Base-by-base conservation (phyloP, 2,329 filamentous ascomycete species). In the Xylaria sp. region DNA sequence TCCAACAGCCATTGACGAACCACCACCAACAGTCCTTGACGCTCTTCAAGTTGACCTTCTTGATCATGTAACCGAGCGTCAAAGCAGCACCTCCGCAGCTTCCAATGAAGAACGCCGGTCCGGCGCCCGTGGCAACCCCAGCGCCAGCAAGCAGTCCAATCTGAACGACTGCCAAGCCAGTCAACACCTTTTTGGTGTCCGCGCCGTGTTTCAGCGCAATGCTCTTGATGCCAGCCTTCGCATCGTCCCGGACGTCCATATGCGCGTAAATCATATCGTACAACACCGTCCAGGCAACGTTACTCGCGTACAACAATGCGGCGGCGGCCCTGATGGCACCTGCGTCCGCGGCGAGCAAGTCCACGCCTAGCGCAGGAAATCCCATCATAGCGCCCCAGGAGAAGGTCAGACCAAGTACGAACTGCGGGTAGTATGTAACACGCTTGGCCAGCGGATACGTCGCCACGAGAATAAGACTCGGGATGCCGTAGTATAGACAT, bases 191-290 rank as follows among this genome's bases (percentile, higher is more conserved):
- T 80, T 96, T 97, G 1, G 93, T 94, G 69, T 94, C 86, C 5
- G 87, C 85, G 70, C 92, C 90, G 74, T 97, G 93, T 77, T 91
- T 91, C 46, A 97, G 83, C 1, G 92, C 93, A 74, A 97, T 96
- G 76, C 90, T 93, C 83, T 95, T 97, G 81, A 97, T 96, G 9
- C 93, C 94, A 0, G 91, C 93, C 79, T 93, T 94, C 69, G 85
- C 89, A 77, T 97, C 93, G 74, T 97, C 93, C 76, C 90, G 90
- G 79, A 95, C 91, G 75, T 97, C 93, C 90, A 96, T 95, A 78
- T 97, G 93, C 15, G 93, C 93, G 79, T 97, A 97, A 38, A 97
- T 93, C 89, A 96, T 97, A 79, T 97, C 93, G 79, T 97, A 97
- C 46, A 97, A 81, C 31, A 97, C 86, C 0, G 93, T 97, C 94